Evolutionary conservation across 2,329 filamentous ascomycete genomes (phyloP).

Genomic region (Stenocarpella maydis): DNA sequence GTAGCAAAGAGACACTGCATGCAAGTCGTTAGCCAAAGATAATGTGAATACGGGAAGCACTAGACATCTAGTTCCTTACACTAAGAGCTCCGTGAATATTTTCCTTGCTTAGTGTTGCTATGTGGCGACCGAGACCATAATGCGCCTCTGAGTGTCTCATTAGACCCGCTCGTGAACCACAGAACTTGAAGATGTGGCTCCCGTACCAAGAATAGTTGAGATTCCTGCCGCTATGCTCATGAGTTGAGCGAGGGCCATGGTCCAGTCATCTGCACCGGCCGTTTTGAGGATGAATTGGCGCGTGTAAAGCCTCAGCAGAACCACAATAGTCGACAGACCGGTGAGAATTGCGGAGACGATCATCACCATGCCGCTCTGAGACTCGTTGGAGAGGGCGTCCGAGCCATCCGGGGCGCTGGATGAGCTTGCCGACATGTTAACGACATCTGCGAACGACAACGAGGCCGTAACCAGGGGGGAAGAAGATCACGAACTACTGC

Average conservation of each 20-base stretch:
- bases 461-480: not conserved
- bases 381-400: not conserved
- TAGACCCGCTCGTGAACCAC: not conserved
- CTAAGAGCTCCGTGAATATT: not conserved
- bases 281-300: constrained; percentile 36
- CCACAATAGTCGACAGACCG: constrained; percentile 11
- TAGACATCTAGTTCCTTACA: not conserved
- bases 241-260: constrained; percentile 39
- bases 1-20: constrained; percentile 40
- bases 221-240: constrained; percentile 36
- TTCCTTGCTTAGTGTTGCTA: constrained; percentile 34
- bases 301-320: constrained; percentile 13
- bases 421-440: constrained; percentile 16
- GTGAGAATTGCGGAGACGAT: not conserved
- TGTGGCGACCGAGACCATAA: constrained; percentile 42
- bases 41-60: not conserved
- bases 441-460: constrained; percentile 7
- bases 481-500: not conserved
- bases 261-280: constrained; percentile 43
- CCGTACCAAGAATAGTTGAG: constrained; percentile 23
- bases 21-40: not conserved
- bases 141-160: constrained; percentile 36
- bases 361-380: constrained; percentile 16
- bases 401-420: constrained; percentile 4
- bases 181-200: not conserved